A percentile compares a stretch with the other conserved stretches of the same genome.
phyloP scores from a whole-genome alignment of 2,329 filamentous ascomycete genomes.

The Ascochyta fabae region DNA sequence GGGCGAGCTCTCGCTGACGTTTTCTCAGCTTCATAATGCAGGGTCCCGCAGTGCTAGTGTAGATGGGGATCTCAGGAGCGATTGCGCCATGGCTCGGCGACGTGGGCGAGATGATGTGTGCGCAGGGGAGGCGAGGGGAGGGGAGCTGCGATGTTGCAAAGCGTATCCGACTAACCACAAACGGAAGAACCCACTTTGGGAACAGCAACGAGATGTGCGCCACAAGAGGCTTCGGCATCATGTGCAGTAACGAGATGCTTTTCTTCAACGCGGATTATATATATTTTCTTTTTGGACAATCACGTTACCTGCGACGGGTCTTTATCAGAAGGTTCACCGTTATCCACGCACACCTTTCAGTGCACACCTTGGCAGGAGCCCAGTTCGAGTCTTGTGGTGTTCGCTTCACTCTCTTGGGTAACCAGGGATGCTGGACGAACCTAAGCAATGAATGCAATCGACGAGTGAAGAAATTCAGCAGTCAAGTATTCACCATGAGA shows the following conservation, averaged over 20 bases:
- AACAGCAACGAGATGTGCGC: not conserved
- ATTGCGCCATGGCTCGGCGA: slow-evolving; percentile 10
- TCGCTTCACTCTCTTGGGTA: slow-evolving; percentile 50
- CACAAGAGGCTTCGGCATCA: not conserved
- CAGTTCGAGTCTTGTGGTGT: slow-evolving; percentile 53
- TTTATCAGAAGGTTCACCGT: slow-evolving; percentile 44
- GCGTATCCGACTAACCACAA: not conserved
- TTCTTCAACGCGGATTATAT: too few relatives aligned
- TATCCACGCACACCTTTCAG: slow-evolving; percentile 43
- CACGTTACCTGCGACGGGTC: slow-evolving; percentile 46
- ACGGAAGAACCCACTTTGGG: not conserved
- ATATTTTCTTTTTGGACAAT: too few relatives aligned
- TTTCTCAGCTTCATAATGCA: not conserved
- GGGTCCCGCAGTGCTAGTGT: slow-evolving; percentile 1
- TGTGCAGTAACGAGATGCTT: too few relatives aligned
- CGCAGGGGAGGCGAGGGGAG: not conserved
- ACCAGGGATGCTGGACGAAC: slow-evolving; percentile 51
- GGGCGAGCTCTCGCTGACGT: not conserved
- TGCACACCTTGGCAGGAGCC: slow-evolving; percentile 45
- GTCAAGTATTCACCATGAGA: slow-evolving; percentile 50
- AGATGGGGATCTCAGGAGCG: not conserved
- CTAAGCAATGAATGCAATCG: slow-evolving; percentile 53
- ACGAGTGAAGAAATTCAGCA: slow-evolving; percentile 54
- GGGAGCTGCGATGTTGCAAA: not conserved
- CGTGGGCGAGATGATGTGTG: not conserved